phyloP scores from a whole-genome alignment of 1,284 basidiomycete genomes.

The Boletus smithii region DNA sequence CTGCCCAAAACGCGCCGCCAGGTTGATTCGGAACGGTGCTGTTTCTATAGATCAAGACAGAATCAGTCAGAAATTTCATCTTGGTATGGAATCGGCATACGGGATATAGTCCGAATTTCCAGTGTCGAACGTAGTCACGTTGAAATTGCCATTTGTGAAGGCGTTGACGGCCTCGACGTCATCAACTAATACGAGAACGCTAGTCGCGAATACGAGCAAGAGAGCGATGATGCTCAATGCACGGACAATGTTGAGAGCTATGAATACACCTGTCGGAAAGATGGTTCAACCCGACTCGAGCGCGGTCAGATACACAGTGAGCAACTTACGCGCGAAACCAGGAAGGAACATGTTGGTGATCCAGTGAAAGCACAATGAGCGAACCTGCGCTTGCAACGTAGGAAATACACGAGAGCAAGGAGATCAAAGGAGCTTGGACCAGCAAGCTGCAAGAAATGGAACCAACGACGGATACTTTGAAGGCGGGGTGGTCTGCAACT shows the following conservation, averaged over 20 bases:
- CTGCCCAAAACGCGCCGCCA: constrained; percentile 84
- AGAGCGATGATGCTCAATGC: constrained; percentile 74
- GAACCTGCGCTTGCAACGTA: constrained; percentile 26
- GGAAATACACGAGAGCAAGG: constrained; percentile 2
- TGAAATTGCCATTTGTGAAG: constrained; percentile 44
- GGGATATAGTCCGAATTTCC: constrained; percentile 70
- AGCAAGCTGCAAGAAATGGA: constrained; percentile 21
- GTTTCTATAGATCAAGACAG: constrained; percentile 39
- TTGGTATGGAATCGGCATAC: constrained; percentile 39
- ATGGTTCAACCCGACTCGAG: neutral
- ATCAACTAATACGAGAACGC: constrained; percentile 74
- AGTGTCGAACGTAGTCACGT: constrained; percentile 27
- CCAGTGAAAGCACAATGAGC: constrained; percentile 12
- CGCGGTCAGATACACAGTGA: neutral
- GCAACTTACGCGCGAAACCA: constrained; percentile 47
- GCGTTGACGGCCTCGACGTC: constrained; percentile 76
- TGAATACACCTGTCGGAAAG: constrained; percentile 55
- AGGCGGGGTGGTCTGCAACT: neutral
- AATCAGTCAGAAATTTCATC: constrained; percentile 1
- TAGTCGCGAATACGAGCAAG: constrained; percentile 72
- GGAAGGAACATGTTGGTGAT: constrained; percentile 38
- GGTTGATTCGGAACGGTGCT: constrained; percentile 84
- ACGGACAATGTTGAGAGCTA: constrained; percentile 75
- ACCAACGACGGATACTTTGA: neutral
- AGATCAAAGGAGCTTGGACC: constrained; percentile 24